These are phyloP conservation scores for Clitopilus hobsonii DNA, from an alignment of 768 basidiomycete species.

Conservation along the genomic window DNA sequence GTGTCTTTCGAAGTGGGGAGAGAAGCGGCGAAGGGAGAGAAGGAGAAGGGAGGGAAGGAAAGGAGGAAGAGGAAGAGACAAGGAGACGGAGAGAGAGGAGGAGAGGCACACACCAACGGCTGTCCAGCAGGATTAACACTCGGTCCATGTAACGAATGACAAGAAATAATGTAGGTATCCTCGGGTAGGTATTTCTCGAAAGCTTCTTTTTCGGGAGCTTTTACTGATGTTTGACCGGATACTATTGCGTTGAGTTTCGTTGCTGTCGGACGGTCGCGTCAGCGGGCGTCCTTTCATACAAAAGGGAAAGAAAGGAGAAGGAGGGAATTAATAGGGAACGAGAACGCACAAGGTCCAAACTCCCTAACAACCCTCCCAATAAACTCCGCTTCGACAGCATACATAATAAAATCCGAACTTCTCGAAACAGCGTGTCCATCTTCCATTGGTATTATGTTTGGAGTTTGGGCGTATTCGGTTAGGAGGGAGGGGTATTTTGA, in stretches of 20 bases:
- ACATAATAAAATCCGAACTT: slow-evolving; percentile 89
- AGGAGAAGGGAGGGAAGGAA: too few species aligned
- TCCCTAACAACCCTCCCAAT: slow-evolving; percentile 79
- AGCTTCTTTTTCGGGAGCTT: slow-evolving; percentile 86
- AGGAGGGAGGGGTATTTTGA: slow-evolving; percentile 63
- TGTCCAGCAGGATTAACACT: slow-evolving; percentile 85
- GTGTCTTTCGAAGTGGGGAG: too few species aligned
- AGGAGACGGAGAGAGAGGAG: not conserved
- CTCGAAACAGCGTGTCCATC: slow-evolving; percentile 89
- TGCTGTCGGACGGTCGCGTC: slow-evolving; percentile 52
- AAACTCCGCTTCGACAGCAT: slow-evolving; percentile 90
- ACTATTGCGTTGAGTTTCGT: slow-evolving; percentile 92
- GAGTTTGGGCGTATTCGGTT: slow-evolving; percentile 44
- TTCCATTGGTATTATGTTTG: slow-evolving; percentile 62
- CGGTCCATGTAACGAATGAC: slow-evolving; percentile 94
- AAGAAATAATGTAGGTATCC: slow-evolving; percentile 87
- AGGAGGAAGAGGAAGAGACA: too few species aligned
- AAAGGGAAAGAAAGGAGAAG: not conserved
- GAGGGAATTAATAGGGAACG: not conserved
- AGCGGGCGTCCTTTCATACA: slow-evolving; percentile 1
- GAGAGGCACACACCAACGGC: slow-evolving; percentile 62
- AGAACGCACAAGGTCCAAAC: slow-evolving; percentile 83
- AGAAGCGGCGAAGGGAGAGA: too few species aligned
- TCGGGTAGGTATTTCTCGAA: slow-evolving; percentile 85
- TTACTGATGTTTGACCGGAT: slow-evolving; percentile 94